Evolutionary conservation across 306 rosid species (phyloP).

Genomic region (Pterocarpus macrocarpus): DNA sequence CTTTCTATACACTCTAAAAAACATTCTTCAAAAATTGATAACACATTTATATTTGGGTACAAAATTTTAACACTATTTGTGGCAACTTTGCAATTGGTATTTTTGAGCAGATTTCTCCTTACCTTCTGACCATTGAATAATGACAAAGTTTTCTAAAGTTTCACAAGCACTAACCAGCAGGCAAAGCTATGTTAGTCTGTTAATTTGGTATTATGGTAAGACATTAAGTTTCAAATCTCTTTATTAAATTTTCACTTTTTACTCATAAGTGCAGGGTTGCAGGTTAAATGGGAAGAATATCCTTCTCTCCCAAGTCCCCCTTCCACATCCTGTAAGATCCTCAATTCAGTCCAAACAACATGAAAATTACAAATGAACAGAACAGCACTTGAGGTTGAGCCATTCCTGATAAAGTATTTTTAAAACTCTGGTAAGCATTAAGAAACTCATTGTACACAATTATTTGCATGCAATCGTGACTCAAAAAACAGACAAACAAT

Average conservation of each 20-base stretch:
- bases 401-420: slow-evolving; percentile 8
- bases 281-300: not conserved
- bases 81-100: slow-evolving; percentile 4
- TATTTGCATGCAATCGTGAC: slow-evolving; percentile 8
- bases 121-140: slow-evolving; percentile 1
- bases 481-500: not conserved
- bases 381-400: slow-evolving; percentile 3
- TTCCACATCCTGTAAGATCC: slow-evolving; percentile 7
- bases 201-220: not conserved
- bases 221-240: slow-evolving; percentile 6
- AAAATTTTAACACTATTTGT: not conserved
- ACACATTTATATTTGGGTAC: no score
- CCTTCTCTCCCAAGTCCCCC: not conserved
- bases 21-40: not conserved
- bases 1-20: not conserved
- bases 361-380: slow-evolving; percentile 32
- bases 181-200: not conserved
- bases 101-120: not conserved
- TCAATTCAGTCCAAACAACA: slow-evolving; percentile 29
- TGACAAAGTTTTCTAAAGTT: not conserved
- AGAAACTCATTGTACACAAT: not conserved
- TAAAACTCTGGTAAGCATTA: not conserved
- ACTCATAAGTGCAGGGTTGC: slow-evolving; percentile 20
- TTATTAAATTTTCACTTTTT: not conserved
- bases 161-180: slow-evolving; percentile 26